Evolutionary conservation across 208 protist genomes (phyloP).

Genomic region (Acanthamoeba castellanii): DNA sequence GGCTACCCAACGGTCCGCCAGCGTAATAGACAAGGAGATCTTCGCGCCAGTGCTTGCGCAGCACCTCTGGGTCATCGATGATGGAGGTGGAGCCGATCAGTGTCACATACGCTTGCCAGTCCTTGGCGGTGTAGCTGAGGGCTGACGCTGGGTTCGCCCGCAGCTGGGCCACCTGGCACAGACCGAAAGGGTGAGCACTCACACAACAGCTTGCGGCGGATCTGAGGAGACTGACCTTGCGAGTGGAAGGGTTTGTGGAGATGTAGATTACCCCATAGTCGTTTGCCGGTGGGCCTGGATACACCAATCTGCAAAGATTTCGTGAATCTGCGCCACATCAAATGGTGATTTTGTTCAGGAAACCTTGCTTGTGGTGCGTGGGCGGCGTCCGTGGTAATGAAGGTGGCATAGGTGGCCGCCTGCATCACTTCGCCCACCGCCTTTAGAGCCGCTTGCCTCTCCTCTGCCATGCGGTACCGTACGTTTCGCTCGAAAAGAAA

Average conservation of each 20-base stretch:
- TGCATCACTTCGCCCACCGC: background rate
- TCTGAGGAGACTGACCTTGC: background rate
- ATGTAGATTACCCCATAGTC: background rate
- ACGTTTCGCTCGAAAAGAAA: background rate
- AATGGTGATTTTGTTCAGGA: background rate
- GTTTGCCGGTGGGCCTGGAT: background rate
- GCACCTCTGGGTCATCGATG: background rate
- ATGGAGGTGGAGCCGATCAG: background rate
- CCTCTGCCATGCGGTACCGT: background rate
- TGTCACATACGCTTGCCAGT: conserved; percentile 1
- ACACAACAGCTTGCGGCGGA: background rate
- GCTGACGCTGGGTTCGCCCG: background rate
- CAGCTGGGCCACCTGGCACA: background rate
- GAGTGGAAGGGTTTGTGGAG: background rate
- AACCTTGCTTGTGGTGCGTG: background rate
- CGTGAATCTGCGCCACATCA: background rate
- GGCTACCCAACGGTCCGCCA: background rate
- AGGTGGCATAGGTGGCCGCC: conserved; percentile 18
- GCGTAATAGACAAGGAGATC: background rate
- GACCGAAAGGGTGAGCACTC: background rate
- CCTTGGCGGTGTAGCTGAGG: conserved; percentile 7
- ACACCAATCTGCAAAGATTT: background rate
- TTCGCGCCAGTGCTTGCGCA: conserved; percentile 17
- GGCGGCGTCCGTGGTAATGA: background rate
- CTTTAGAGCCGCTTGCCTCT: background rate